Evolutionary conservation across 2,329 filamentous ascomycete species (phyloP), one percentile per base, ranked within the genome.

Genomic region (Colletotrichum truncatum): DNA sequence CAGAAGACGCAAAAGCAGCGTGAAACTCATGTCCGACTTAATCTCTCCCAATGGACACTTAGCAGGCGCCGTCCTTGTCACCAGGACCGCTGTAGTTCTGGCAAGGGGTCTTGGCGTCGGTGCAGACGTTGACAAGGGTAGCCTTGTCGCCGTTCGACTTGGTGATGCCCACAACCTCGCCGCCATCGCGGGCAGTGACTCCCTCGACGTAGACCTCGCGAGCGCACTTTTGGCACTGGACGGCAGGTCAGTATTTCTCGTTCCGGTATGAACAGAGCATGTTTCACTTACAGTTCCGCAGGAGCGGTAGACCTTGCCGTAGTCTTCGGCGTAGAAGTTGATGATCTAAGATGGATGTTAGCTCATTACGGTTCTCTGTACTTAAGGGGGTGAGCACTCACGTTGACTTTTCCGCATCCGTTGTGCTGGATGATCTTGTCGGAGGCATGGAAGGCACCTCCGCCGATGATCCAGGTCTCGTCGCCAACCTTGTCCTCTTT

Each of bases 301-400:
- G 0, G 65, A 54, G 12, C 61, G 56, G 23, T 67, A 82, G 38
- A 82, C 75, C 70, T 85, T 85, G 39, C 82, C 82, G 64, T 84
- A 84, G 71, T 82, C 77, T 4, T 80, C 74, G 62, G 77, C 80
- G 56, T 80, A 81, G 72, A 80, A 78, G 67, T 80, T 78, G 67
- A 78, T 67, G 38, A 78, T 75, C 65, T 65, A 11, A 6, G 1
- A 28, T 3, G 2, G 3, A 4, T 41, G 2, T 32, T 6, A 14
- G 26, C n/a, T n/a, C n/a, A n/a, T n/a, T n/a, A n/a, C n/a, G n/a
- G n/a, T n/a, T n/a, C n/a, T n/a, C n/a, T n/a, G n/a, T n/a, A n/a
- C n/a, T n/a, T n/a, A 5, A 0, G 7, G 4, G 3, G 6, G 9
- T 0, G 6, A 21, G 4, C 2, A 49, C 61, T 2, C 5, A 71